Conservation (phyloP, 805 yeast species). For the Metschnikowia sp. region DNA sequence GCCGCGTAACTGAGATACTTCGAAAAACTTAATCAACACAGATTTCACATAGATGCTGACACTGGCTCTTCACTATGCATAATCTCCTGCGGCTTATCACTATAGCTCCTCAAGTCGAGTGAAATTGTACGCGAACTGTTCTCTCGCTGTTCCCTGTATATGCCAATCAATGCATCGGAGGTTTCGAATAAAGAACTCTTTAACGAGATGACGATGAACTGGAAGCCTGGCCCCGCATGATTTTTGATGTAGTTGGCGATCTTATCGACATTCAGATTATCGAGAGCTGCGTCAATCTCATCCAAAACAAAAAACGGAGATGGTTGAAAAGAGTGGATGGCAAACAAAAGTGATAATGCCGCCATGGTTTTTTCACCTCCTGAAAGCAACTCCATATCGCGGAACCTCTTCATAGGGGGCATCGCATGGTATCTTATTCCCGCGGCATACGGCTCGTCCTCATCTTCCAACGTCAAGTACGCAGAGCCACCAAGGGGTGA, state of each 20-base stretch:
- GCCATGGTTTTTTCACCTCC: conserved; percentile 98
- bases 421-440: conserved; percentile 91
- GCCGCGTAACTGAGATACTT: too few relatives aligned
- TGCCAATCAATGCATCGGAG: conserved; percentile 90
- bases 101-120: conserved; percentile 61
- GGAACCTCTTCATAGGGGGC: conserved; percentile 92
- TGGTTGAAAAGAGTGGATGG: conserved; percentile 86
- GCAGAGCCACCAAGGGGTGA: conserved; percentile 93
- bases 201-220: conserved; percentile 88
- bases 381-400: conserved; percentile 87
- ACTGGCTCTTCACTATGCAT: conserved; percentile 1
- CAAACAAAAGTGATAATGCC: conserved; percentile 86
- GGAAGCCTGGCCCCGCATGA: conserved; percentile 74
- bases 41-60: background rate
- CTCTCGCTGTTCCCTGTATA: conserved; percentile 74
- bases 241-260: conserved; percentile 82
- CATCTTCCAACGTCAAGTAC: conserved; percentile 78
- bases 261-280: conserved; percentile 78
- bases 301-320: conserved; percentile 95
- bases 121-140: conserved; percentile 74
- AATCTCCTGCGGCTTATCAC: conserved; percentile 8
- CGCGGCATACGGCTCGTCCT: conserved; percentile 79
- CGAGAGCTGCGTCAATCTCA: conserved; percentile 98
- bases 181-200: conserved; percentile 84
- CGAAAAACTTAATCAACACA: background rate